These are phyloP conservation scores for Cyclotella cryptica DNA, from an alignment of 108 stramenopile genomes.

Conservation along the genomic window DNA sequence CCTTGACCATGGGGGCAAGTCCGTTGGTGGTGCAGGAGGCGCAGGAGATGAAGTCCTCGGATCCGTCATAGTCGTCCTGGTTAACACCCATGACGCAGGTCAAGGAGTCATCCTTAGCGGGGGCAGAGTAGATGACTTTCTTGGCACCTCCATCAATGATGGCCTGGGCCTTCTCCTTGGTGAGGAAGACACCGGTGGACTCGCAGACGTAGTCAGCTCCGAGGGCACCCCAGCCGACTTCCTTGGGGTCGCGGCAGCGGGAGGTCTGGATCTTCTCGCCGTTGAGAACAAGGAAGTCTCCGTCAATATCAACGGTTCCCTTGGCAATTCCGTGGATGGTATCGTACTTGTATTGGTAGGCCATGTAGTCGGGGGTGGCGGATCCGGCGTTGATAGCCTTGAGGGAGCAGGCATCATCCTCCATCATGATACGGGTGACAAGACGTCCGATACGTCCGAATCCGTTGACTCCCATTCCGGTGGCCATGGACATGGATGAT, in stretches of 20 bases:
- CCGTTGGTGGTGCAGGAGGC: slow-evolving; percentile 99
- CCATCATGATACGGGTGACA: slow-evolving; percentile 97
- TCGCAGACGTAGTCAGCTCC: slow-evolving; percentile 99
- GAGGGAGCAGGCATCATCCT: slow-evolving; percentile 88
- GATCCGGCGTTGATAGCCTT: slow-evolving; percentile 97
- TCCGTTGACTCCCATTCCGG: slow-evolving; percentile 97
- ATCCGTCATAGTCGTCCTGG: slow-evolving; percentile 91
- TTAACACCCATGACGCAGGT: slow-evolving; percentile 99
- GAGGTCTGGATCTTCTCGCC: slow-evolving; percentile 93
- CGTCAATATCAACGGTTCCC: slow-evolving; percentile 97
- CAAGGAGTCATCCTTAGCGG: slow-evolving; percentile 99
- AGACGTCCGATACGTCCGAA: slow-evolving; percentile 99
- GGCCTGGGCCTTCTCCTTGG: slow-evolving; percentile 93
- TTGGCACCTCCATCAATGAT: slow-evolving; percentile 99
- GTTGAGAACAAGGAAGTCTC: slow-evolving; percentile 96
- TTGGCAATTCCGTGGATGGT: slow-evolving; percentile 98
- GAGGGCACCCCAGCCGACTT: slow-evolving; percentile 94
- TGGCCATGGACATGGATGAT: slow-evolving; percentile 85
- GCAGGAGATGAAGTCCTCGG: slow-evolving; percentile 97
- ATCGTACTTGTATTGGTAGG: slow-evolving; percentile 99
- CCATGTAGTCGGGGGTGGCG: slow-evolving; percentile 98
- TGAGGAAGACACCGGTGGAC: slow-evolving; percentile 99
- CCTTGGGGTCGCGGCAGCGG: slow-evolving; percentile 96
- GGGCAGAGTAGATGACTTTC: slow-evolving; percentile 99
- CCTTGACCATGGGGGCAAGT: slow-evolving; percentile 99